Base-by-base conservation (phyloP, 202 grass and related monocot genomes). In the Bolboschoenoplectus hybrid region DNA sequence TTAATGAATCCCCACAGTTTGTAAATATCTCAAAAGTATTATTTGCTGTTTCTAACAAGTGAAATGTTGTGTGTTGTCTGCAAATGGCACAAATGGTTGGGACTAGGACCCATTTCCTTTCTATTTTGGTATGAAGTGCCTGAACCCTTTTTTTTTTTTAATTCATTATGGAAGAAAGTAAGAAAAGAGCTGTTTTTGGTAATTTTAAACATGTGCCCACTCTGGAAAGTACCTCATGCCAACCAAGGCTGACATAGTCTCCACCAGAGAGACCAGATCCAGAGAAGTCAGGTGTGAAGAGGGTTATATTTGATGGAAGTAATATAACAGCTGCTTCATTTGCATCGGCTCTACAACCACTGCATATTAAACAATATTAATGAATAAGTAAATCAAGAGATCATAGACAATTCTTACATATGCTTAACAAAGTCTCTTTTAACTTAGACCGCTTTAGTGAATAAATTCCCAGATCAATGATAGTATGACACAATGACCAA, bases 301-400 rank as follows among this genome's bases (percentile, higher is more conserved):
- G 86, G 41, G 97, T 93, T 71, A 99, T 99, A 89, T 99, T 99
- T 88, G 97, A 96, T 86, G 97, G 97, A 83, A 99, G 90, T 86
- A 99, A 91, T 89, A 99, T 90, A 53, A 99, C 92, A 47, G 92
- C 93, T 9, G 97, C 97, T 94, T 99, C 97, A 87, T 99, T 99
- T 92, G 91, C 97, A 91, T 99, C 97, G 47, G 97, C 97, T 91
- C 97, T 94, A 87, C 97, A 99, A 85, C 97, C 97, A 88, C 97
- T 99, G 93, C 85, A 94, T 91, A 81, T 89, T 17, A 52, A 61
- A 89, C 17, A 19, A 55, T 63, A 57, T 92, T 67, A 65, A 85
- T 73, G n/a, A 68, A 72, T 63, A 60, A 51, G 40, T 14, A 49
- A 77, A 81, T 36, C 41, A 44, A 50, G 78, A 71, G 75, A 80